Evolutionary conservation across 2,329 filamentous ascomycete genomes (phyloP), one percentile per base, ranked within the genome.

Genomic region (Ophiosphaerella narmari): DNA sequence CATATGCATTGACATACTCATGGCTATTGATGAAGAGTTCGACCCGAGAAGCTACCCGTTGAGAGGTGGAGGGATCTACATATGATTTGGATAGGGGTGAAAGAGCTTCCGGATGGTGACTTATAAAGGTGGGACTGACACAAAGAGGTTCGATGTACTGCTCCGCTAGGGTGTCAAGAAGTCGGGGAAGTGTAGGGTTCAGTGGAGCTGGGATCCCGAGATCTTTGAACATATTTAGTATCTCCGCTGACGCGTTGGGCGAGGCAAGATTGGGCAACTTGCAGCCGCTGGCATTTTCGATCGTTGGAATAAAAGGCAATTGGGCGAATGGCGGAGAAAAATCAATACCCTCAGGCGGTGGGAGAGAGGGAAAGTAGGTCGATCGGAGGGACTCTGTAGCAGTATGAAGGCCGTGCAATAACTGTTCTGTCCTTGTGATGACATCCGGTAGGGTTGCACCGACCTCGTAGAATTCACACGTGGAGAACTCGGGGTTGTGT

Each of bases 401-500:
- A 5, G 42, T 50, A n/a, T 65, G 60, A 0, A 73, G 60, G 18
- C 59, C 61, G n/a, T 63, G 59, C 29, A 97, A 74, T 40, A 97
- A 74, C 12, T 80, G 77, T 70, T 94, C 89, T 1, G 93, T 97
- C 68, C 86, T 84, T 16, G 74, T 69, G 66, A 96, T 91, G 43
- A 97, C 77, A 36, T 89, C 84, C 32, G 86, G 77, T 0, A 97
- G 81, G 57, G 87, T 89, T 52, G 88, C 86, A 65, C 92, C 95
- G 2, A 92, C 87, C 54, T 89, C 87, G 75, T 99, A 99, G 75
- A 96, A 97, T 75, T 99, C 94, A 78, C 93, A 97, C 52, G 90
- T 97, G 38, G 90, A 94, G 75, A 97, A 99, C 70, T 99, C 94
- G 0, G 94, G 93, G 68, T 99, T 99, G 71, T 99, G 94, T 0